Evolutionary conservation across 169 alveolate genomes (phyloP), one percentile per base, ranked within the genome.

Genomic region (Plasmodium ovale): DNA sequence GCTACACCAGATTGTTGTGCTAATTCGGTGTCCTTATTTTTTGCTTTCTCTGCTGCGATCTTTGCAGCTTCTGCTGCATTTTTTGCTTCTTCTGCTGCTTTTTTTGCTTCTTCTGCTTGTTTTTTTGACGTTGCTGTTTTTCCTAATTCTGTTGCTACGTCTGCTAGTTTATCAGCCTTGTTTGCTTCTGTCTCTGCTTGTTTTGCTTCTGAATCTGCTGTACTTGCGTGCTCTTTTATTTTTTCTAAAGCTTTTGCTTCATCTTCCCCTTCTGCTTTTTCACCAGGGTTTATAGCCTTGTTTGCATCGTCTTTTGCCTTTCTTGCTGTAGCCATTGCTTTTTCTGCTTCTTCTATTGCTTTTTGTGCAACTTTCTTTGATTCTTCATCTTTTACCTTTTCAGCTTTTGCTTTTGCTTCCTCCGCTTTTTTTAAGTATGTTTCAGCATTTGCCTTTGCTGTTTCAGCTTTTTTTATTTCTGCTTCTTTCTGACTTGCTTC

Each of bases 61-160:
- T 58, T 58, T 14, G 27, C 7, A 19, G 69, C 21, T 58, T 27
- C 69, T 58, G 29, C 39, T 58, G 21, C 7, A 19, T 3, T 27
- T 58, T 29, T 29, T 27, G n/a, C 69, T 58, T 58, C 39, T 23
- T 3, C 69, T 27, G n/a, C 23, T 21, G 69, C 69, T 58, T 21
- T 14, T 39, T n/a, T n/a, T n/a, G n/a, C n/a, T 39, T 39, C 51
- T 39, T 39, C 51, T 39, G 51, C 51, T 39, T 39, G 51, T 39
- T 39, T 9, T 39, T 39, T 39, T 39, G 51, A 39, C 51, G 5
- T 9, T 39, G 51, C 5, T 39, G 51, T 6, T 39, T n/a, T n/a
- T n/a, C 5, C 5, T 39, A 9, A 39, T 39, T 39, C 51, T 39
- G 9, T 39, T 39, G 5, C 51, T 39, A 9, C 5, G 5, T 39